Conservation (phyloP, 495 filamentous ascomycete species). For the Tuber umbilicatum region DNA sequence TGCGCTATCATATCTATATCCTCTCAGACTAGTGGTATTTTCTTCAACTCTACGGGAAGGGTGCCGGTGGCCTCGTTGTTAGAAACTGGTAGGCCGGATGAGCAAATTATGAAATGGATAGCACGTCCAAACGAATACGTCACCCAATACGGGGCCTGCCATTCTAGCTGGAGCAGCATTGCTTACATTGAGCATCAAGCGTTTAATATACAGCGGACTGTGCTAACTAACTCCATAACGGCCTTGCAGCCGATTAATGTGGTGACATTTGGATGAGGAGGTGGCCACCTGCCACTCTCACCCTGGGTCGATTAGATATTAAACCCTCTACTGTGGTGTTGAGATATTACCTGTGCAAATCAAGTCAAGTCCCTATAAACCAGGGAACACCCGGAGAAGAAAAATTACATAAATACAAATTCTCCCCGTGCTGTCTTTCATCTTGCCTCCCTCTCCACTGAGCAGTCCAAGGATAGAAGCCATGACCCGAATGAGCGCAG, state of each 20-base stretch:
- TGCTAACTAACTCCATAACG: not conserved
- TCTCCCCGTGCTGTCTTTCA: not conserved
- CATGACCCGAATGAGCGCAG: constrained; percentile 49
- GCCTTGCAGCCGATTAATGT: not conserved
- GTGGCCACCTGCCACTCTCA: not conserved
- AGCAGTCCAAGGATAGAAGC: not conserved
- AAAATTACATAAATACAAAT: not conserved
- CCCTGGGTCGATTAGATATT: not conserved
- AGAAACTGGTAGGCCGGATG: not conserved
- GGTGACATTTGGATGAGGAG: not conserved
- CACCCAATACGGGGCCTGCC: not conserved
- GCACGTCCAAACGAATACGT: not conserved
- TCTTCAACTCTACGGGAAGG: not conserved
- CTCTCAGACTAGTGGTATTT: not conserved
- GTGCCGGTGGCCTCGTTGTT: not conserved
- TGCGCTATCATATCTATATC: not conserved
- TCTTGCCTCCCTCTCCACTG: not conserved
- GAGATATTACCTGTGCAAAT: not conserved
- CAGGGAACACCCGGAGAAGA: not conserved
- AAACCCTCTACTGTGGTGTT: not conserved
- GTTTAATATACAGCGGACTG: not conserved
- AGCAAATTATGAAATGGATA: not conserved
- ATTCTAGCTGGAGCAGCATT: not conserved
- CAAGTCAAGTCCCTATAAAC: not conserved
- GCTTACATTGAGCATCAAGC: not conserved